Evolutionary conservation across 352 stramenopile genomes (phyloP).

Genomic region (Aphanomyces invadans): DNA sequence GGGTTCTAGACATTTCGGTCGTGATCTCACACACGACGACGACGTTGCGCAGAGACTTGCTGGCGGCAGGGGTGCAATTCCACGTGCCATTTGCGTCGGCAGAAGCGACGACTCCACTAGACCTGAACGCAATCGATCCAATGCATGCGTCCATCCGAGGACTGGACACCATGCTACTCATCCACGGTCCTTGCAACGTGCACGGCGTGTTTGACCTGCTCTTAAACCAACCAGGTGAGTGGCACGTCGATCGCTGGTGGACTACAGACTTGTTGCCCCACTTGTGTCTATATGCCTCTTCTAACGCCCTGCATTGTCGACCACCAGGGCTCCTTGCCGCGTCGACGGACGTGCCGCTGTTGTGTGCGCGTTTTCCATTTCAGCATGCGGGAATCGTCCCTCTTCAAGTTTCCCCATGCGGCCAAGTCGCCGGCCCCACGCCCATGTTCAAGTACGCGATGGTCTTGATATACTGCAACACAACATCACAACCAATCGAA

Average conservation of each 20-base stretch:
- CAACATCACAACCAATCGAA: neutral
- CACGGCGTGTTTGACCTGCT: constrained; percentile 13
- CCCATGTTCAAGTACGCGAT: neutral
- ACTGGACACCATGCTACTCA: neutral
- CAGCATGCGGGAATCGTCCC: constrained; percentile 8
- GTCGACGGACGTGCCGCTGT: constrained; percentile 2
- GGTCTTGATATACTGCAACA: neutral
- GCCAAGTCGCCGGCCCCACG: neutral
- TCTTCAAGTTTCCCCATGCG: neutral
- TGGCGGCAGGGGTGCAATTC: neutral
- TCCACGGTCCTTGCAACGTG: constrained; percentile 6
- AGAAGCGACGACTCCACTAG: neutral
- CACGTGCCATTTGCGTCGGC: neutral
- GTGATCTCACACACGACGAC: constrained; percentile 14
- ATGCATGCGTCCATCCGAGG: constrained; percentile 3
- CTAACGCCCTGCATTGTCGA: neutral
- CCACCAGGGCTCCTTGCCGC: neutral
- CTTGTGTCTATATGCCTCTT: neutral
- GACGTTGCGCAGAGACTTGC: neutral
- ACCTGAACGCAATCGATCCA: neutral
- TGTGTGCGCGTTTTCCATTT: constrained; percentile 9
- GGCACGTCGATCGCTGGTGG: too few species aligned
- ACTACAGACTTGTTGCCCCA: too few species aligned
- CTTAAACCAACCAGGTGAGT: constrained; percentile 8
- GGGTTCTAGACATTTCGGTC: constrained; percentile 6